phyloP scores from a whole-genome alignment of 176 grass and related monocot genomes.

The Guadua angustifolia region DNA sequence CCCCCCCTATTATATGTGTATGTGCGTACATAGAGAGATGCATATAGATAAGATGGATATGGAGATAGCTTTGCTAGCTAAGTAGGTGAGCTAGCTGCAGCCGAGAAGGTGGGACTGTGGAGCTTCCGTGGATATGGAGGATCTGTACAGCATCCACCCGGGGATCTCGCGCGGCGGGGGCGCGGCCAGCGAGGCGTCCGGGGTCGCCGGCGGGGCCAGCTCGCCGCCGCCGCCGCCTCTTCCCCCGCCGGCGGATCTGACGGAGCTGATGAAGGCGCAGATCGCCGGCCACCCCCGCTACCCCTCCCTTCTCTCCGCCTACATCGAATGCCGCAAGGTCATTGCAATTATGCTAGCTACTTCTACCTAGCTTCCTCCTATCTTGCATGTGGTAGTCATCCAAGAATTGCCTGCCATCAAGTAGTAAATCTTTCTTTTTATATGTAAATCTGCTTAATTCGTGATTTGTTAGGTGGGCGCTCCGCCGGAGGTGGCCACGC shows the following conservation, averaged over 20 bases:
- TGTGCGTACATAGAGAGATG: background rate
- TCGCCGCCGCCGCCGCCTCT: conserved; percentile 21
- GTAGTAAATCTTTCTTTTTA: background rate
- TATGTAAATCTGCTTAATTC: conserved; percentile 18
- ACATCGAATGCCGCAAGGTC: conserved; percentile 97
- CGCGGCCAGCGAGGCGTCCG: conserved; percentile 47
- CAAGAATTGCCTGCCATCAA: background rate
- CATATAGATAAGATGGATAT: conserved; percentile 31
- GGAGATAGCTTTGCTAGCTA: background rate
- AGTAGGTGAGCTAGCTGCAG: conserved; percentile 20
- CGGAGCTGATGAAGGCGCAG: conserved; percentile 85
- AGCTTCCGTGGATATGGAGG: conserved; percentile 57
- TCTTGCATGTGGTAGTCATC: background rate
- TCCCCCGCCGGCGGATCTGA: conserved; percentile 65
- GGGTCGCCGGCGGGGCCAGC: conserved; percentile 33
- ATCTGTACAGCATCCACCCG: conserved; percentile 95
- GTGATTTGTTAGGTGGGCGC: conserved; percentile 70
- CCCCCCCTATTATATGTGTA: background rate
- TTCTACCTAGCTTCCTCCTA: background rate
- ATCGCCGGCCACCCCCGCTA: conserved; percentile 93
- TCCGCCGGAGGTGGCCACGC: conserved; percentile 77
- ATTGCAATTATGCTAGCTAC: background rate
- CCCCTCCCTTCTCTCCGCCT: conserved; percentile 82
- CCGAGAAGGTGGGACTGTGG: background rate
- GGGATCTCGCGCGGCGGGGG: conserved; percentile 60